Conservation (phyloP, 1,284 basidiomycete genomes). For the Rhizoctonia solani region DNA sequence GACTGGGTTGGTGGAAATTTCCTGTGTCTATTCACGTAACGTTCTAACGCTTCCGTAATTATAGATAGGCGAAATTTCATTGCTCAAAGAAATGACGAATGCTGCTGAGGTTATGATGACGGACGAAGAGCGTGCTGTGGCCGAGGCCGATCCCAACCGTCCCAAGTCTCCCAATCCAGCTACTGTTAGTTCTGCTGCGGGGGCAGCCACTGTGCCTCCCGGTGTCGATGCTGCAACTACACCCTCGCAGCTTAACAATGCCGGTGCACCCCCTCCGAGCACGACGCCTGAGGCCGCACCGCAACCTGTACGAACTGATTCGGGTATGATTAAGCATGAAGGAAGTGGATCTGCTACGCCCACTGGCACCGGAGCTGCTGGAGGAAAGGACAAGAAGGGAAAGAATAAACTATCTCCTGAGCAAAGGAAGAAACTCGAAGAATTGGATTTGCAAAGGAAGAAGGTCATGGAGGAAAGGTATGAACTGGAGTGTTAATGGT, state of each 20-base stretch:
- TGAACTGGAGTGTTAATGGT: neutral
- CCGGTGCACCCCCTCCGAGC: constrained; percentile 38
- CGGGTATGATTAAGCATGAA: constrained; percentile 35
- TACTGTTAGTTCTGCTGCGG: constrained; percentile 34
- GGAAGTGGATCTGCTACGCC: constrained; percentile 42
- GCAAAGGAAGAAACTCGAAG: constrained; percentile 80
- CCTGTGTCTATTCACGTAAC: neutral
- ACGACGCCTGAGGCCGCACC: constrained; percentile 2
- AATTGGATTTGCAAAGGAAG: constrained; percentile 76
- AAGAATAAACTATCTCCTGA: constrained; percentile 73
- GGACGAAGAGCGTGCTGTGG: constrained; percentile 88
- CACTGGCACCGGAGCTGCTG: constrained; percentile 27
- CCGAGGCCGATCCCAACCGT: constrained; percentile 54
- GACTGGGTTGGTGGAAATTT: constrained; percentile 70
- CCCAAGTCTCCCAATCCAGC: constrained; percentile 42
- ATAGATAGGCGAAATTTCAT: constrained; percentile 89
- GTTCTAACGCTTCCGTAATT: constrained; percentile 11
- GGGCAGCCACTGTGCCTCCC: constrained; percentile 10
- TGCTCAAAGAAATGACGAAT: constrained; percentile 88
- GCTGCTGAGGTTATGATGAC: constrained; percentile 81
- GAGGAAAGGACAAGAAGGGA: constrained; percentile 52
- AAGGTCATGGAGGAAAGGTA: constrained; percentile 77
- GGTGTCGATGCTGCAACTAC: constrained; percentile 36
- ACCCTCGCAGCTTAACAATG: constrained; percentile 33
- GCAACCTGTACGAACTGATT: constrained; percentile 8